Conservation (phyloP, 768 basidiomycete genomes). For the Kwoniella europaea region DNA sequence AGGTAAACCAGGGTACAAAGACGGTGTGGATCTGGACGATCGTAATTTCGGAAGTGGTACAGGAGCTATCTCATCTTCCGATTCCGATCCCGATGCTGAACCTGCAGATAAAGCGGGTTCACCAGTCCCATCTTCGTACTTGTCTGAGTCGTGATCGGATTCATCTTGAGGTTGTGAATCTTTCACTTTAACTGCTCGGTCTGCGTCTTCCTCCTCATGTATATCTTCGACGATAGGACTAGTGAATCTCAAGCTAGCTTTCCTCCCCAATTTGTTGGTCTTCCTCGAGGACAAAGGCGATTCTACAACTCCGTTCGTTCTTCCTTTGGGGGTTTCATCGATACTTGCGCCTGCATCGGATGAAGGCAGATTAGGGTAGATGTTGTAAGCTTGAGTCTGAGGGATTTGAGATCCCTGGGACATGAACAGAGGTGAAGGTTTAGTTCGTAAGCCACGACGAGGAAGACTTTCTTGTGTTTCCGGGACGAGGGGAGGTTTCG, state of each 20-base stretch:
- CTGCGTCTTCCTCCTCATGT: constrained; percentile 11
- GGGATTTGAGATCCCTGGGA: constrained; percentile 30
- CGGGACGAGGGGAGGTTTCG: constrained; percentile 22
- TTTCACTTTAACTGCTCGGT: neutral
- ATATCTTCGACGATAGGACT: constrained; percentile 20
- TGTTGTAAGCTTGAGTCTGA: constrained; percentile 31
- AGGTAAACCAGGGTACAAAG: constrained; percentile 1
- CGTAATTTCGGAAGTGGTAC: constrained; percentile 3
- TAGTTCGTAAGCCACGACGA: neutral
- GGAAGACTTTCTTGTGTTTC: constrained; percentile 16
- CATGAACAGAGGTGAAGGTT: constrained; percentile 26
- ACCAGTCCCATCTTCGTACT: neutral
- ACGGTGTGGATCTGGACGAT: constrained; percentile 1
- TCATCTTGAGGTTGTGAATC: constrained; percentile 7
- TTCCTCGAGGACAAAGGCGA: constrained; percentile 15
- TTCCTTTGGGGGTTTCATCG: constrained; percentile 7
- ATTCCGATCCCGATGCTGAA: neutral
- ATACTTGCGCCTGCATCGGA: constrained; percentile 14
- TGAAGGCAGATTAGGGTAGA: constrained; percentile 15
- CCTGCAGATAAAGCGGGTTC: neutral
- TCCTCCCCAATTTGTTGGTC: neutral
- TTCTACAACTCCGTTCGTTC: neutral
- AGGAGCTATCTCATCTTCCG: neutral
- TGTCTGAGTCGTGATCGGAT: neutral
- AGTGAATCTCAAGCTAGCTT: constrained; percentile 9